These are phyloP conservation scores for Stereum hirsutum DNA, from an alignment of 1,284 basidiomycete species.

Conservation along the genomic window DNA sequence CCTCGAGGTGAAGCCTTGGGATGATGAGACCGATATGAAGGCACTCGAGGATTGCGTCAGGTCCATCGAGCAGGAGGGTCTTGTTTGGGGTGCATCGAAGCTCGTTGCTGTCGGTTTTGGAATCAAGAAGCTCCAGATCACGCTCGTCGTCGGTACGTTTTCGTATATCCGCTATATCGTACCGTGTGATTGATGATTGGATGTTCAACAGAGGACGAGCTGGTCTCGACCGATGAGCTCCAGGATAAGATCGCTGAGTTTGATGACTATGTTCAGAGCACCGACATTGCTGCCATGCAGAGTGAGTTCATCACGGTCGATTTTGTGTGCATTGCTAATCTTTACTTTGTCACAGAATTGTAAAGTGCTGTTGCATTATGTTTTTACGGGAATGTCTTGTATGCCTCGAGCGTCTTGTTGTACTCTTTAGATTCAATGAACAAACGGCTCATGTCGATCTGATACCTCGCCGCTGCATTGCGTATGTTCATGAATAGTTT, in stretches of 20 bases:
- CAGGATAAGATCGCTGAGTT: conserved; percentile 85
- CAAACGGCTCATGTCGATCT: too few species aligned
- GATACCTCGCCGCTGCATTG: too few species aligned
- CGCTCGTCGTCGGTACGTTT: conserved; percentile 83
- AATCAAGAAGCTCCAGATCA: conserved; percentile 90
- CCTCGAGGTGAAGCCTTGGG: conserved; percentile 98
- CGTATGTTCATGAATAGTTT: too few species aligned
- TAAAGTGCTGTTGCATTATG: conserved; percentile 16
- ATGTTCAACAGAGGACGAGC: conserved; percentile 73
- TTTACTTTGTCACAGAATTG: neutral
- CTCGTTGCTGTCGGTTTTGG: conserved; percentile 93
- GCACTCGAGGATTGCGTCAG: conserved; percentile 81
- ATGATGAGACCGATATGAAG: conserved; percentile 97
- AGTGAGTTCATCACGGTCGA: conserved; percentile 36
- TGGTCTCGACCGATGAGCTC: conserved; percentile 90
- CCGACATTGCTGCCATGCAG: conserved; percentile 88
- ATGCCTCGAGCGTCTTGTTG: too few species aligned
- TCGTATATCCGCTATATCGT: neutral
- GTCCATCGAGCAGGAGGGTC: conserved; percentile 83
- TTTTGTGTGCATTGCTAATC: neutral
- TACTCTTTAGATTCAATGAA: too few species aligned
- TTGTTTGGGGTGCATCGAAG: conserved; percentile 92
- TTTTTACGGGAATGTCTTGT: too few species aligned
- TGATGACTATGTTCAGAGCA: conserved; percentile 94
- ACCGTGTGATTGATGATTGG: conserved; percentile 2